These are phyloP conservation scores for Geotrichum bryndzae DNA, from an alignment of 1,139 yeast genomes.

Conservation along the genomic window DNA sequence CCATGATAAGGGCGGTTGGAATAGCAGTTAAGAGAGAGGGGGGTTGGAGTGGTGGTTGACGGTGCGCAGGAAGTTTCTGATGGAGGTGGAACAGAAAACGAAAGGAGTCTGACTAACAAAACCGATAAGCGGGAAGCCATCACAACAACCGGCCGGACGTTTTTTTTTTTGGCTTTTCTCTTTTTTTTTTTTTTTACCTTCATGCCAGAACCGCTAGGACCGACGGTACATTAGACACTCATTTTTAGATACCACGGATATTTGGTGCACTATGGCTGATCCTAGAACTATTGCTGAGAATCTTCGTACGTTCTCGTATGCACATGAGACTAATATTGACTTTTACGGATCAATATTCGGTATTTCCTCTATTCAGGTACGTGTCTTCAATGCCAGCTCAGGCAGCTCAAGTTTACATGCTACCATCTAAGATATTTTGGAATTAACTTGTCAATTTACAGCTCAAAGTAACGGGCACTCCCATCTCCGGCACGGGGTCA, in stretches of 20 bases:
- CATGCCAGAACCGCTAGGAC: background rate
- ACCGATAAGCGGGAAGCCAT: background rate
- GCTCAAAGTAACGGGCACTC: slow-evolving; percentile 23
- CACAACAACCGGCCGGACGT: background rate
- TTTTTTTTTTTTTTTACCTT: too few species aligned
- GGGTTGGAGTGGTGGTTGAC: background rate
- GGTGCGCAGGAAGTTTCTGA: slow-evolving; percentile 2
- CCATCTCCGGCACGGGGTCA: slow-evolving; percentile 30
- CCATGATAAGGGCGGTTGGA: slow-evolving; percentile 32
- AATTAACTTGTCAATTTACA: background rate
- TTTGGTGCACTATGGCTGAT: background rate
- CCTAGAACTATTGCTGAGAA: background rate
- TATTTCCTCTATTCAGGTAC: slow-evolving; percentile 14
- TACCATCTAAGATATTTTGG: background rate
- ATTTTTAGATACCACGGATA: background rate
- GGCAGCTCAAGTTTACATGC: background rate
- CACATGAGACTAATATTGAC: slow-evolving; percentile 72
- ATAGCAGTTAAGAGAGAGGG: background rate
- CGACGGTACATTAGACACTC: background rate
- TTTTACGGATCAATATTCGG: slow-evolving; percentile 71
- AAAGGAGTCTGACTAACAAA: background rate
- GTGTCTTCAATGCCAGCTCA: background rate
- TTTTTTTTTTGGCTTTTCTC: background rate
- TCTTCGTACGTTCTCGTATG: slow-evolving; percentile 42
- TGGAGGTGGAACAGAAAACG: background rate